phyloP scores from a whole-genome alignment of 495 filamentous ascomycete species.

The Lasiosphaeria ovina region DNA sequence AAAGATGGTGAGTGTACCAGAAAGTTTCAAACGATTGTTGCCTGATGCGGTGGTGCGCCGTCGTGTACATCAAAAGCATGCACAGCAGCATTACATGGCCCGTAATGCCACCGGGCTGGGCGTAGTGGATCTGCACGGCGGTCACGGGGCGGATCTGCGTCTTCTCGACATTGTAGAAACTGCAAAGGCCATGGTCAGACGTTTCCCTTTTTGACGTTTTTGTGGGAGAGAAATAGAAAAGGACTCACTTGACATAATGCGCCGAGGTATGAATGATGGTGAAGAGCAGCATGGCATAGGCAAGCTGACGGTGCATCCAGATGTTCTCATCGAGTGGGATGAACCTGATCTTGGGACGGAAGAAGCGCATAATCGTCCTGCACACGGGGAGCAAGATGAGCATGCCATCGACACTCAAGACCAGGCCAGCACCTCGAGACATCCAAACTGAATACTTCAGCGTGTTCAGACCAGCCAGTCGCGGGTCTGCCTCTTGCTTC shows the following conservation, averaged over 20 bases:
- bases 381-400: slow-evolving; percentile 94
- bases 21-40: slow-evolving; percentile 98
- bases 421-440: slow-evolving; percentile 86
- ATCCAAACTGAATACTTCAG: slow-evolving; percentile 91
- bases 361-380: slow-evolving; percentile 75
- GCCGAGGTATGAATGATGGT: slow-evolving; percentile 70
- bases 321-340: slow-evolving; percentile 90
- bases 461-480: slow-evolving; percentile 73
- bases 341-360: slow-evolving; percentile 85
- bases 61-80: slow-evolving; percentile 98
- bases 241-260: slow-evolving; percentile 93
- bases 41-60: slow-evolving; percentile 86
- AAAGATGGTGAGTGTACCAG: slow-evolving; percentile 98
- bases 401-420: slow-evolving; percentile 75
- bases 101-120: slow-evolving; percentile 84
- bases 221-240: not conserved
- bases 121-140: slow-evolving; percentile 92
- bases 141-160: slow-evolving; percentile 74
- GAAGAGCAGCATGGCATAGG: slow-evolving; percentile 84
- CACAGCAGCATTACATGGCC: slow-evolving; percentile 98
- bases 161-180: slow-evolving; percentile 94
- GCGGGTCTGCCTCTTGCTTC: slow-evolving; percentile 64
- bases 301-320: slow-evolving; percentile 96
- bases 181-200: slow-evolving; percentile 36
- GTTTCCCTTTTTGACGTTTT: too few species aligned